Base-by-base conservation (phyloP, 345 rosid species). In the Salix suchowensis region DNA sequence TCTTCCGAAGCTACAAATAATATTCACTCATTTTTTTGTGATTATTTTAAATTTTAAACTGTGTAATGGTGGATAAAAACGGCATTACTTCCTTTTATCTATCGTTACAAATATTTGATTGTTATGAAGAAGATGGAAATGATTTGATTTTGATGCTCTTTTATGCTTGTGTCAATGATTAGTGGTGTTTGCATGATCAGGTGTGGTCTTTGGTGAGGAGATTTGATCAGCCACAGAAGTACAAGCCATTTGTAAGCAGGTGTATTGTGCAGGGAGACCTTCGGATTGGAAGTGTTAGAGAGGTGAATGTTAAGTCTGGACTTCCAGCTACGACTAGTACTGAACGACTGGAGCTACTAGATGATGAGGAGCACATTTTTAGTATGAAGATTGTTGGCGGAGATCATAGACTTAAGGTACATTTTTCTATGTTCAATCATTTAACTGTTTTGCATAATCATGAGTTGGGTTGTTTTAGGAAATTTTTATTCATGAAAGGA, bases 131-230 rank as follows among this genome's bases (percentile, higher is more conserved):
- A 10, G 14, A 58, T 58, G 64, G 11, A 58, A 23, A 58, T 39
- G 54, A 40, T 42, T 68, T 68, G 71, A 24, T 68, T 34, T 13
- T 67, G 40, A 18, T 67, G 26, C 48, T 13, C 16, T 9, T 68
- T 42, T 73, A 4, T 12, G 67, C 12, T 21, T 73, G 28, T 74
- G 36, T 65, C 18, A 1, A 4, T 46, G 13, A 23, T 55, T 68
- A 40, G 28, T 76, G 72, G 73, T 37, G 19, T 67, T 75, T 67
- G 36, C 28, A 23, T 58, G 9, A 72, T 79, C 75, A 90, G 94
- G 97, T 92, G 18, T 92, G 94, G 97, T 92, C 94, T 39, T 75
- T 90, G 70, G 94, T 90, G 74, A 89, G 97, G 83, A 89, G 93
- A 78, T 92, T 92, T 26, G 97, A 90, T 40, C 86, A 92, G 72